These are phyloP conservation scores for Leccinellum albellum DNA, from an alignment of 768 basidiomycete species.

Conservation along the genomic window DNA sequence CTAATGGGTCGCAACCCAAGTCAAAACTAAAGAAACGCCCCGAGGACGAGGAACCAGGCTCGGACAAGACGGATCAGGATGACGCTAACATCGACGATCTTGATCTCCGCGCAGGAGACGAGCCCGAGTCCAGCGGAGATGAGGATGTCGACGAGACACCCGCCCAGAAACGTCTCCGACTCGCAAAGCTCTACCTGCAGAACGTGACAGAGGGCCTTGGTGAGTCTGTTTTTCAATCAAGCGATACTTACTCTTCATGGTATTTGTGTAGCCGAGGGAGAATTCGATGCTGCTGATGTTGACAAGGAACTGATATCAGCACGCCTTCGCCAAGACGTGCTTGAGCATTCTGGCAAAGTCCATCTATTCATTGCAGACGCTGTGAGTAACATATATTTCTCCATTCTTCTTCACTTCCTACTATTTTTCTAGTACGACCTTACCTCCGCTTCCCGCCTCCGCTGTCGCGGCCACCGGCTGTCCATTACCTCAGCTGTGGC, in stretches of 20 bases:
- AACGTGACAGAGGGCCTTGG: constrained; percentile 74
- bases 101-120: constrained; percentile 61
- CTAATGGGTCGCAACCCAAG: constrained; percentile 18
- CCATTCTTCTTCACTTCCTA: not conserved
- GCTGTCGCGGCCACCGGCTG: constrained; percentile 69
- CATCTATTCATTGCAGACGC: constrained; percentile 76
- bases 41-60: constrained; percentile 62
- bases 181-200: constrained; percentile 89
- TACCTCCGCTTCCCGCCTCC: constrained; percentile 40
- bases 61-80: constrained; percentile 56
- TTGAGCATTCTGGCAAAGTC: constrained; percentile 85
- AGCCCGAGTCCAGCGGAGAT: constrained; percentile 64
- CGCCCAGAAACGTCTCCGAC: constrained; percentile 84
- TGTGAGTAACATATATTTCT: constrained; percentile 38
- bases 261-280: constrained; percentile 59
- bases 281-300: constrained; percentile 93
- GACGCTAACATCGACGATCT: constrained; percentile 62
- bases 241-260: not conserved
- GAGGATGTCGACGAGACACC: constrained; percentile 89
- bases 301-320: constrained; percentile 91
- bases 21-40: constrained; percentile 22
- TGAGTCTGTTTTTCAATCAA: constrained; percentile 31
- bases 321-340: constrained; percentile 86
- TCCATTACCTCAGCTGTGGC: constrained; percentile 80
- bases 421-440: constrained; percentile 51